Conservation (phyloP, 768 basidiomycete species). For the Sarcodon aspratus region DNA sequence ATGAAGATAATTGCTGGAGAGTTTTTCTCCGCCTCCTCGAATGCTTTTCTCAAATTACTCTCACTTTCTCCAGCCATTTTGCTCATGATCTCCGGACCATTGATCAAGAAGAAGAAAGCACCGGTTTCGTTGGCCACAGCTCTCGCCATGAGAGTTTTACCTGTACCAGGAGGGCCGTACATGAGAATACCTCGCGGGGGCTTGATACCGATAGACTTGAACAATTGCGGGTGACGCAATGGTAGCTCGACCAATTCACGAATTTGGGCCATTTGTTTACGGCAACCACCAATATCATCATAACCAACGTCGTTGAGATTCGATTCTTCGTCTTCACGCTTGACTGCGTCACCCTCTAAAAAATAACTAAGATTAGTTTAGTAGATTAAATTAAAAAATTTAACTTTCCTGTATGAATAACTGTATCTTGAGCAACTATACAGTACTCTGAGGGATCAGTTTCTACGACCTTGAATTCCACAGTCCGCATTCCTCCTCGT, state of each 20-base stretch:
- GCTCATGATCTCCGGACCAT: constrained; percentile 99
- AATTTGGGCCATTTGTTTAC: constrained; percentile 99
- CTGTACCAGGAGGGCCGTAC: constrained; percentile 98
- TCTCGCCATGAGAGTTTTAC: constrained; percentile 99
- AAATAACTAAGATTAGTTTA: constrained; percentile 6
- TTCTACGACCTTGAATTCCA: constrained; percentile 99
- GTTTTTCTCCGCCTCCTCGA: constrained; percentile 99
- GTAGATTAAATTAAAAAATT: background rate
- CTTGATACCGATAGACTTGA: constrained; percentile 99
- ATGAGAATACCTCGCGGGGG: constrained; percentile 97
- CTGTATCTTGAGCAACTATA: constrained; percentile 98
- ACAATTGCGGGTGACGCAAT: constrained; percentile 95
- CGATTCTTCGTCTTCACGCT: constrained; percentile 96
- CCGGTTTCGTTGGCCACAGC: constrained; percentile 99
- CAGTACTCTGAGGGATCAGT: constrained; percentile 97
- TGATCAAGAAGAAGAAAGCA: constrained; percentile 99
- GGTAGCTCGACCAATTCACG: constrained; percentile 98
- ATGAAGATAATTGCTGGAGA: constrained; percentile 99
- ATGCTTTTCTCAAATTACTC: constrained; percentile 94
- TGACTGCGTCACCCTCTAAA: constrained; percentile 94
- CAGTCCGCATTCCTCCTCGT: constrained; percentile 95
- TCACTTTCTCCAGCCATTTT: constrained; percentile 99
- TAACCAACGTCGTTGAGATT: constrained; percentile 97
- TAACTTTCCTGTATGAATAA: constrained; percentile 74
- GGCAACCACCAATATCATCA: constrained; percentile 98